Conservation (phyloP, 2,329 filamentous ascomycete genomes). For the Calycina herbarum region DNA sequence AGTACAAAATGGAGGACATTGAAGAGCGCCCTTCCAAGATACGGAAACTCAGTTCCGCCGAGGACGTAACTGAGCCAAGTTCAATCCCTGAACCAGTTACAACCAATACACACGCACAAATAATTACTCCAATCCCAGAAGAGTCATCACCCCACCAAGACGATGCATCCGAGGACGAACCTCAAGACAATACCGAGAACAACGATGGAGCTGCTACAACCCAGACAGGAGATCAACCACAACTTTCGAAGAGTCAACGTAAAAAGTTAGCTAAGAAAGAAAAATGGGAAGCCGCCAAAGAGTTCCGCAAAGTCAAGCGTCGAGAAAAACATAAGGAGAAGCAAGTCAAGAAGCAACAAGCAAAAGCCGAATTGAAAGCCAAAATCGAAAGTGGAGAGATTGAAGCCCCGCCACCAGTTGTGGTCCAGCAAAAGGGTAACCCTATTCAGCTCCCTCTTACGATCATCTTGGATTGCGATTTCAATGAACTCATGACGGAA, state of each 20-base stretch:
- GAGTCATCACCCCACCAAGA: slow-evolving; percentile 8
- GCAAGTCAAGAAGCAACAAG: slow-evolving; percentile 49
- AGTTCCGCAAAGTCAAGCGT: slow-evolving; percentile 53
- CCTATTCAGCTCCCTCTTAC: slow-evolving; percentile 68
- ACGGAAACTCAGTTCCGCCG: slow-evolving; percentile 27
- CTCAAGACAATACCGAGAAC: neutral
- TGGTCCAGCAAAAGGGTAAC: slow-evolving; percentile 18
- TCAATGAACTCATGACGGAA: slow-evolving; percentile 85
- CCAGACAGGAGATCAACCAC: slow-evolving; percentile 16
- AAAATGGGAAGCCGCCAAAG: slow-evolving; percentile 73
- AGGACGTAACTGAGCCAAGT: slow-evolving; percentile 8
- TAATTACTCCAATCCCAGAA: neutral
- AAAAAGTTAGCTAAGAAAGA: slow-evolving; percentile 75
- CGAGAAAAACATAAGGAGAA: slow-evolving; percentile 54
- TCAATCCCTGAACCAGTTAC: neutral
- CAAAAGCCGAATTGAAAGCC: slow-evolving; percentile 46
- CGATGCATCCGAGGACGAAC: slow-evolving; percentile 11
- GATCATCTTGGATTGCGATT: slow-evolving; percentile 87
- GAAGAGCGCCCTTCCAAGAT: slow-evolving; percentile 36
- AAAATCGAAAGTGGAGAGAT: slow-evolving; percentile 38
- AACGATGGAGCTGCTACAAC: neutral
- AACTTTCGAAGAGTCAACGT: slow-evolving; percentile 79
- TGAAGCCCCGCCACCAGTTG: slow-evolving; percentile 20
- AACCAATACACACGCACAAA: neutral
- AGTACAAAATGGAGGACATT: slow-evolving; percentile 31